Conservation (phyloP, 257 asterid genomes). For the Przewalskia tangutica region DNA sequence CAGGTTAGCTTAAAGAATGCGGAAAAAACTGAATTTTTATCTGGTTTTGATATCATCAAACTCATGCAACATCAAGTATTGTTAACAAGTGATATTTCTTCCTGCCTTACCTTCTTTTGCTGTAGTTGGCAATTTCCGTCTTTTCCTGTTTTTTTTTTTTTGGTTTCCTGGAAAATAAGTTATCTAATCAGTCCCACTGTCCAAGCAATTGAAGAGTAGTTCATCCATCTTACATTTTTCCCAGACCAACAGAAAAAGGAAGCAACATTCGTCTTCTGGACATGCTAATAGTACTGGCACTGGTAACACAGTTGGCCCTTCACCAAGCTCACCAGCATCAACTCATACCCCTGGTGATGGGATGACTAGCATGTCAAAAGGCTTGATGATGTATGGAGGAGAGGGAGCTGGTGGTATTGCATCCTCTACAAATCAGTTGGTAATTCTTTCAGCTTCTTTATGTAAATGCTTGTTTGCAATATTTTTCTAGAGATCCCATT, state of each 20-base stretch:
- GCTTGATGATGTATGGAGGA: slow-evolving; percentile 71
- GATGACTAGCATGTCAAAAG: slow-evolving; percentile 78
- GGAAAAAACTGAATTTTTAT: neutral
- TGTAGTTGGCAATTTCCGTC: neutral
- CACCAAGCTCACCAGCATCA: slow-evolving; percentile 71
- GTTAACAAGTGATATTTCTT: neutral
- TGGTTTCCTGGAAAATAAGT: neutral
- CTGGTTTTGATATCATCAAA: neutral
- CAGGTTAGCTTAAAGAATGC: slow-evolving; percentile 21
- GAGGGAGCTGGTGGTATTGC: slow-evolving; percentile 76
- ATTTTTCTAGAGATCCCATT: neutral
- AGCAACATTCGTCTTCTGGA: slow-evolving; percentile 78
- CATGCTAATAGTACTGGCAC: slow-evolving; percentile 50
- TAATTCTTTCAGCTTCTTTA: slow-evolving; percentile 16
- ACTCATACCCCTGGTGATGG: slow-evolving; percentile 97
- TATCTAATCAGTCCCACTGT: neutral
- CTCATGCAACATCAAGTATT: neutral
- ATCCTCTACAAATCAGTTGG: slow-evolving; percentile 88
- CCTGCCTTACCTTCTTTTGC: neutral
- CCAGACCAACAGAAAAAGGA: slow-evolving; percentile 89
- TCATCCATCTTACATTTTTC: slow-evolving; percentile 11
- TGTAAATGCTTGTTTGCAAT: neutral
- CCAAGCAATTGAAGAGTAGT: neutral
- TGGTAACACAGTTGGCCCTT: slow-evolving; percentile 37
- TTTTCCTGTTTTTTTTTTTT: neutral